Evolutionary conservation across 1,284 basidiomycete species (phyloP).

Genomic region (Cryptococcus sp.): DNA sequence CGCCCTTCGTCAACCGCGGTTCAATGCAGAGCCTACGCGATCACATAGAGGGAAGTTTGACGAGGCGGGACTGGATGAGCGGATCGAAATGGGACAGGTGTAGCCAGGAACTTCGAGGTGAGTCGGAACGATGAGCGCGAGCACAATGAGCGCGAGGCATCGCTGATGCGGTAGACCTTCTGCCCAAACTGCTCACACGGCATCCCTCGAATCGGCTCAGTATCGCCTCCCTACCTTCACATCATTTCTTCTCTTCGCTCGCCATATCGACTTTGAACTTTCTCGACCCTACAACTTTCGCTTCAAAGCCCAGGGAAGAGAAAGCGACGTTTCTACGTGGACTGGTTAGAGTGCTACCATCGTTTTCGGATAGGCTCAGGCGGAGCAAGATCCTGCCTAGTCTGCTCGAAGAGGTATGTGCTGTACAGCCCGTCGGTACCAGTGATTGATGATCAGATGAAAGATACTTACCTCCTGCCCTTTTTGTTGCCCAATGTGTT

Average conservation of each 20-base stretch:
- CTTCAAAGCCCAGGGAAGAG: constrained; percentile 87
- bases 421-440: not conserved
- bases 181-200: constrained; percentile 72
- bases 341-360: constrained; percentile 69
- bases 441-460: constrained; percentile 65
- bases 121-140: too few species aligned
- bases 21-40: constrained; percentile 71
- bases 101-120: constrained; percentile 40
- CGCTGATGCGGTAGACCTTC: constrained; percentile 55
- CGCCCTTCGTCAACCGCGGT: constrained; percentile 85
- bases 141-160: too few species aligned
- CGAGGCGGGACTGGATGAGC: constrained; percentile 31
- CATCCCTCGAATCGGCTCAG: constrained; percentile 66
- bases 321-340: constrained; percentile 96
- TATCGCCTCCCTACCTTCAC: constrained; percentile 69
- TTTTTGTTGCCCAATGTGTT: constrained; percentile 99
- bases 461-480: constrained; percentile 82
- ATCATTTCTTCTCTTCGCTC: constrained; percentile 91
- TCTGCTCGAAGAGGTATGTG: constrained; percentile 77
- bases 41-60: constrained; percentile 59
- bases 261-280: constrained; percentile 96
- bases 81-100: constrained; percentile 41
- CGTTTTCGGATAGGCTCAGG: constrained; percentile 80
- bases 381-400: constrained; percentile 90
- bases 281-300: constrained; percentile 90